Evolutionary conservation across 768 basidiomycete species (phyloP).

Genomic region (Amanita phalloides): DNA sequence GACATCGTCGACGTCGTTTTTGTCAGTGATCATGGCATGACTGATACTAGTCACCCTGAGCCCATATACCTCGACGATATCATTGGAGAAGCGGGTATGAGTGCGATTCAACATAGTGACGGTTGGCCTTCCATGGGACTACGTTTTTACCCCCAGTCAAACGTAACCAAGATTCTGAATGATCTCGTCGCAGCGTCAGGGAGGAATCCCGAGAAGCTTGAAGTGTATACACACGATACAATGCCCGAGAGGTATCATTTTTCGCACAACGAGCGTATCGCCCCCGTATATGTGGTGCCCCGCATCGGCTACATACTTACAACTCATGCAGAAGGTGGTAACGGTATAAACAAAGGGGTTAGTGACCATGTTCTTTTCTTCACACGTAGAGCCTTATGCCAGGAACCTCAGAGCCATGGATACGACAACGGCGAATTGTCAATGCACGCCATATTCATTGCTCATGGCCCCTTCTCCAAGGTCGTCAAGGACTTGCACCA

Average conservation of each 20-base stretch:
- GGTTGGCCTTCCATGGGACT: conserved; percentile 90
- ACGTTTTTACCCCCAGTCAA: conserved; percentile 52
- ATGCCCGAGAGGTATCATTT: conserved; percentile 84
- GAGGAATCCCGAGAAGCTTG: conserved; percentile 53
- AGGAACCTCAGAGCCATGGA: conserved; percentile 60
- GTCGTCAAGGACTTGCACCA: conserved; percentile 51
- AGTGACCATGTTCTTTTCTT: conserved; percentile 16
- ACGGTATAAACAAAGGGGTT: conserved; percentile 68
- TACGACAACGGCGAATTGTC: conserved; percentile 71
- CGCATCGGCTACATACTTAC: conserved; percentile 74
- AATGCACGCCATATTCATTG: conserved; percentile 89
- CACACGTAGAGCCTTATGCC: not conserved
- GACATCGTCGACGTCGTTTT: conserved; percentile 84
- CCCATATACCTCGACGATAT: conserved; percentile 76
- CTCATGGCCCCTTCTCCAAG: conserved; percentile 80
- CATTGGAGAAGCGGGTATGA: conserved; percentile 51
- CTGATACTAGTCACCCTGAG: conserved; percentile 71
- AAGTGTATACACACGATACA: conserved; percentile 67
- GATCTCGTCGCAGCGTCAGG: conserved; percentile 41
- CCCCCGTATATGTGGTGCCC: conserved; percentile 81
- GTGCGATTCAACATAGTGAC: conserved; percentile 61
- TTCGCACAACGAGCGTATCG: conserved; percentile 61
- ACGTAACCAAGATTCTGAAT: conserved; percentile 45
- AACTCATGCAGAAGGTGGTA: conserved; percentile 45
- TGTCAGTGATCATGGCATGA: conserved; percentile 91